Evolutionary conservation across 768 basidiomycete genomes (phyloP), one percentile per base, ranked within the genome.

Genomic region (Tephrocybe sp.): DNA sequence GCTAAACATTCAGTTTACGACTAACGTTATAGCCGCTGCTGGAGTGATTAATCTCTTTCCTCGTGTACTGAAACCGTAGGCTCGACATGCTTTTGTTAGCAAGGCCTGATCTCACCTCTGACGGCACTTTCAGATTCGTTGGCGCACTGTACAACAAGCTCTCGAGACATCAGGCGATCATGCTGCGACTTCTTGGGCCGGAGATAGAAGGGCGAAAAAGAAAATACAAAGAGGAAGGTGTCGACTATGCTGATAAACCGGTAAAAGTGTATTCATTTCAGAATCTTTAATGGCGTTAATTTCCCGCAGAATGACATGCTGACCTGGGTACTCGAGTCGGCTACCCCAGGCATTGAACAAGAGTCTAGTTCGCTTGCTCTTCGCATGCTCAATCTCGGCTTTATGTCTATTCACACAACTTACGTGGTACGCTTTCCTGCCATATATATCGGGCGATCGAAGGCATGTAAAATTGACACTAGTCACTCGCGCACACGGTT

Each of bases 371-470:
- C 42, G 14, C 40, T 63, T 32, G 45, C 50, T 1, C 32, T 61
- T 16, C 63, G 65, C 9, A 57, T 73, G 2, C 61, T 75, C 7
- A 48, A 62, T 26, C 36, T 71, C 33, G 73, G 72, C 56, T 72
- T 74, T 41, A 67, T 67, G 1, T 60, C 66, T 5, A 60, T 60
- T 20, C 72, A 74, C 53, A 69, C 72, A 0, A 60, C 65, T 0
- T 51, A 63, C 14, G 59, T 59, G 41, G 60, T 62, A 40, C 39
- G 58, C 20, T 19, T 26, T 26, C 26, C 26, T 26, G 26, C 10
- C 23, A 23, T 41, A 26, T 47, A 19, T 20, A n/a, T 45, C 38
- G 14, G 30, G 1, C 14, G 13, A 51, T 8, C 1, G 9, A 42
- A 9, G n/a, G 8, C 1, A 30, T 43, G n/a, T 39, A 34, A 34